phyloP scores from a whole-genome alignment of 2,329 filamentous ascomycete species.

The Achaetomium macrosporum region DNA sequence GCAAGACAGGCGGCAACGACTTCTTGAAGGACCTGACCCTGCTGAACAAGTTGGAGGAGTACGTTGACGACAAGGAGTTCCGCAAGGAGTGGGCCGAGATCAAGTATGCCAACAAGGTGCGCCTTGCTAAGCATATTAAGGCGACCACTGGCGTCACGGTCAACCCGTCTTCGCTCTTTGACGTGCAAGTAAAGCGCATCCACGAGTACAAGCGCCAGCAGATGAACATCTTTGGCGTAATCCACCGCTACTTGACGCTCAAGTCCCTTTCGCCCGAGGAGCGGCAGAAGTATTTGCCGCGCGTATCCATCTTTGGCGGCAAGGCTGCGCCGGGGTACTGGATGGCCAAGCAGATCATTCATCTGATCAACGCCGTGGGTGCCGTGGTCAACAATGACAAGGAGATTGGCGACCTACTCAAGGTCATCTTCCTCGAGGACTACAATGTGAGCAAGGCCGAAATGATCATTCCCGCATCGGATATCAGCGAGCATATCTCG shows the following conservation, averaged over 20 bases:
- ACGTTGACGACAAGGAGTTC: slow-evolving; percentile 80
- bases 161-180: slow-evolving; percentile 83
- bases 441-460: slow-evolving; percentile 99
- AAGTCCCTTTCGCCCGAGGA: slow-evolving; percentile 81
- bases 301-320: slow-evolving; percentile 94
- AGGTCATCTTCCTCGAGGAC: slow-evolving; percentile 95
- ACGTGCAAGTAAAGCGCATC: slow-evolving; percentile 97
- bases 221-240: slow-evolving; percentile 97
- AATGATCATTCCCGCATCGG: slow-evolving; percentile 88
- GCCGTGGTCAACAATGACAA: slow-evolving; percentile 85
- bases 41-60: slow-evolving; percentile 80
- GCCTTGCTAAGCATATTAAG: slow-evolving; percentile 87
- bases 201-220: slow-evolving; percentile 99
- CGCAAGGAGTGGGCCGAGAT: slow-evolving; percentile 93
- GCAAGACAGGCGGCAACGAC: slow-evolving; percentile 73
- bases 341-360: slow-evolving; percentile 99
- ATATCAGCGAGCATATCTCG: slow-evolving; percentile 97
- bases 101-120: slow-evolving; percentile 93
- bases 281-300: slow-evolving; percentile 76
- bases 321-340: slow-evolving; percentile 98
- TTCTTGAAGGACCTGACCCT: slow-evolving; percentile 89
- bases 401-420: slow-evolving; percentile 88
- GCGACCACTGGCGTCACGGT: slow-evolving; percentile 71
- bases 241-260: slow-evolving; percentile 85
- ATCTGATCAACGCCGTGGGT: slow-evolving; percentile 89